Evolutionary conservation across 441 rosid species (phyloP).

Genomic region (Corymbia calophylla): DNA sequence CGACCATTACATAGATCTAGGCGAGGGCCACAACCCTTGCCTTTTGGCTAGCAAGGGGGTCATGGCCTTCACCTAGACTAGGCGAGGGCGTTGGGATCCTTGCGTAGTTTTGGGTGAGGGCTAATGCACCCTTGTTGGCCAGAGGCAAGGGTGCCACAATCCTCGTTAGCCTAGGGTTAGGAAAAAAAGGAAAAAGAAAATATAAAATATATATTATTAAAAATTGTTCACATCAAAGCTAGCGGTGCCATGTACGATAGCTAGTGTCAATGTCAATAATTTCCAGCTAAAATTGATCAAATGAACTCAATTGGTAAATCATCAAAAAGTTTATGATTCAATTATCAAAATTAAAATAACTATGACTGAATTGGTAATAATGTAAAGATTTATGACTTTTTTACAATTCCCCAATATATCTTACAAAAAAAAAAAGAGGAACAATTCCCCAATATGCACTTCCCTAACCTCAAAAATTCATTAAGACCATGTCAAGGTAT

Average conservation of each 20-base stretch:
- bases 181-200: too few species aligned
- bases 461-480: background rate
- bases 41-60: background rate
- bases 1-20: background rate
- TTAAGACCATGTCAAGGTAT: background rate
- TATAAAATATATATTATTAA: too few species aligned
- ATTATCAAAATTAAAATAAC: too few species aligned
- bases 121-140: background rate
- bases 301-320: background rate
- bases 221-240: fast-evolving
- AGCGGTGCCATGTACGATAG: background rate
- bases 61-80: background rate
- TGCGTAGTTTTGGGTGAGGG: fast-evolving
- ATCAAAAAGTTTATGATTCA: too few species aligned
- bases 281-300: too few species aligned
- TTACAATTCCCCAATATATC: too few species aligned
- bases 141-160: background rate
- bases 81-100: background rate
- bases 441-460: too few species aligned
- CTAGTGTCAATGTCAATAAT: background rate
- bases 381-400: too few species aligned
- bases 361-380: too few species aligned
- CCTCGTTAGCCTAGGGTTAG: background rate
- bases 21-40: background rate
- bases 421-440: too few species aligned